Conservation (phyloP, 1,284 basidiomycete species). For the Mycosarcoma maydis region DNA sequence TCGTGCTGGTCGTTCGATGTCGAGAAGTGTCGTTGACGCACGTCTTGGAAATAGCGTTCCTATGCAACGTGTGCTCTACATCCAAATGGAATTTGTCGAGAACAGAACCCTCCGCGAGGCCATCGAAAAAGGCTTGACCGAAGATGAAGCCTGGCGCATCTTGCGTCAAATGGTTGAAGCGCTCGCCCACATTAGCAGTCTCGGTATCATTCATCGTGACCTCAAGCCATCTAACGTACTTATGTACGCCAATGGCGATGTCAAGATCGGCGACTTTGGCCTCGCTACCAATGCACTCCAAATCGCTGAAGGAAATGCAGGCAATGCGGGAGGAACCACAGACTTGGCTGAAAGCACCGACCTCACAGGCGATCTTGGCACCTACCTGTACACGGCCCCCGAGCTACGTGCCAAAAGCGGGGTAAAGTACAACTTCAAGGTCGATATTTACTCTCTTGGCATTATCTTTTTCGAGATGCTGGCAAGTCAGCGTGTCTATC, state of each 20-base stretch:
- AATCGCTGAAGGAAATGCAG: conserved; percentile 49
- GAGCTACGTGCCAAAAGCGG: conserved; percentile 69
- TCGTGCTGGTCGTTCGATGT: conserved; percentile 25
- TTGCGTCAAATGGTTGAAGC: conserved; percentile 89
- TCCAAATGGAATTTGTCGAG: conserved; percentile 78
- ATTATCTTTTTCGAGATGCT: conserved; percentile 99
- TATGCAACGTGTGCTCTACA: conserved; percentile 78
- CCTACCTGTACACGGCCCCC: conserved; percentile 90
- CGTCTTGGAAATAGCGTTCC: conserved; percentile 29
- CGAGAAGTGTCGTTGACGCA: conserved; percentile 28
- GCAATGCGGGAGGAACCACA: conserved; percentile 72
- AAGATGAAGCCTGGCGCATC: conserved; percentile 83
- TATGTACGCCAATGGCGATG: conserved; percentile 75
- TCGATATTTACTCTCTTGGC: conserved; percentile 91
- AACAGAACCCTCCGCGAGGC: conserved; percentile 64
- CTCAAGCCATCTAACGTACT: conserved; percentile 65
- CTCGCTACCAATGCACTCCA: conserved; percentile 71
- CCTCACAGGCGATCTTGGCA: conserved; percentile 76
- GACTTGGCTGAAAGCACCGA: conserved; percentile 73
- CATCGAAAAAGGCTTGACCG: conserved; percentile 61
- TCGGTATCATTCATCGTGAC: conserved; percentile 91
- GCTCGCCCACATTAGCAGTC: conserved; percentile 83
- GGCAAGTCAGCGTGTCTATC: conserved; percentile 74
- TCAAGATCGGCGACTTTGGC: conserved; percentile 95
- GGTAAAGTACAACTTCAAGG: conserved; percentile 78